phyloP scores from a whole-genome alignment of 169 alveolate species.

The Besnoitia besnoiti region DNA sequence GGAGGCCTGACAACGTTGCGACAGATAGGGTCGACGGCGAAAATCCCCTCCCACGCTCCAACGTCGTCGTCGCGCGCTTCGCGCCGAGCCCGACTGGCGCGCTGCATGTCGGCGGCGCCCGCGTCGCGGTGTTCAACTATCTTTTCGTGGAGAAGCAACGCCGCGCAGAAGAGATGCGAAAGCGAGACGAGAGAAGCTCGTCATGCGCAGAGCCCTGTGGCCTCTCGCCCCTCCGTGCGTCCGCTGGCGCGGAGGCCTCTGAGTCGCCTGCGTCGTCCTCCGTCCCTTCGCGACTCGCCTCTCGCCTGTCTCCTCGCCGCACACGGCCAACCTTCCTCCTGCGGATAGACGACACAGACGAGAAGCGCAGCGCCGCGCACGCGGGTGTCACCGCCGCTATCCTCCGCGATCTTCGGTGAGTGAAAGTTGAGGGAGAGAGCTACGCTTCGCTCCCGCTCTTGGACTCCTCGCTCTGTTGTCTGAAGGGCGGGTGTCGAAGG shows the following conservation, averaged over 20 bases:
- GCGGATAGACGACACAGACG: slow-evolving; percentile 85
- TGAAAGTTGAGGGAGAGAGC: too few relatives aligned
- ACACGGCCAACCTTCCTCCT: slow-evolving; percentile 62
- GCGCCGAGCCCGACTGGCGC: slow-evolving; percentile 85
- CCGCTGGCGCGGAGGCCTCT: not conserved
- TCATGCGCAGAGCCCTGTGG: too few relatives aligned
- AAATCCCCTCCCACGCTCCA: too few relatives aligned
- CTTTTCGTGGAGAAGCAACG: slow-evolving; percentile 65
- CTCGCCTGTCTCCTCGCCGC: not conserved
- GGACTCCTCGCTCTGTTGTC: too few relatives aligned
- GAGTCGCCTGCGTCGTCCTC: not conserved
- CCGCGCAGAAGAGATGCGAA: not conserved
- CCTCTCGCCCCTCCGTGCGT: too few relatives aligned
- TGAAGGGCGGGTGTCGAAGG: too few relatives aligned
- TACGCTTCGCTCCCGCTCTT: too few relatives aligned
- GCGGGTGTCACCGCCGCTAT: slow-evolving; percentile 66
- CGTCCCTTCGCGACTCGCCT: not conserved
- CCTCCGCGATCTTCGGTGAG: slow-evolving; percentile 77
- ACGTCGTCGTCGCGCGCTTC: slow-evolving; percentile 66
- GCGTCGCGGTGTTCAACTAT: slow-evolving; percentile 84
- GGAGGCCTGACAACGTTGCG: too few relatives aligned
- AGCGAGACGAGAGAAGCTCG: too few relatives aligned
- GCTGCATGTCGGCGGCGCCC: slow-evolving; percentile 83
- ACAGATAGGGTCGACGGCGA: not conserved
- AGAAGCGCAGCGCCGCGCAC: slow-evolving; percentile 66